Conservation (phyloP, 805 yeast genomes). For the Sungouiozyma intestinalis region DNA sequence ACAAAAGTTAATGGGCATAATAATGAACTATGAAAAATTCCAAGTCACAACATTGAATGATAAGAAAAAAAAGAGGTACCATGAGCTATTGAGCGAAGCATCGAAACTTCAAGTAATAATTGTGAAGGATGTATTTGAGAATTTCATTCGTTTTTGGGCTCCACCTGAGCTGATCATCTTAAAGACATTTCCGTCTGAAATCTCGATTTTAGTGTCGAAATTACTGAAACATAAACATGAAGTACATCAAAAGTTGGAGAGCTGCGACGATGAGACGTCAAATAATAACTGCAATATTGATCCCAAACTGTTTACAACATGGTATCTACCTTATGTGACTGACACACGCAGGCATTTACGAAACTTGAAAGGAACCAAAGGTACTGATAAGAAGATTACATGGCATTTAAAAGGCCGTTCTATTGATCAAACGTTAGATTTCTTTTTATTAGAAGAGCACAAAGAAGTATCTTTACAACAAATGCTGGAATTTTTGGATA, state of each 20-base stretch:
- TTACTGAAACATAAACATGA: slow-evolving; percentile 11
- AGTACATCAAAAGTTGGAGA: slow-evolving; percentile 4
- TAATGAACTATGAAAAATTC: not conserved
- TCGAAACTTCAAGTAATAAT: slow-evolving; percentile 13
- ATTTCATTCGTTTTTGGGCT: slow-evolving; percentile 46
- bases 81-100: not conserved
- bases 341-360: slow-evolving; percentile 38
- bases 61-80: slow-evolving; percentile 1
- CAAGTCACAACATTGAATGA: not conserved
- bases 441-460: slow-evolving; percentile 23
- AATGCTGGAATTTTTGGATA: slow-evolving; percentile 48
- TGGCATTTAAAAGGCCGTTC: slow-evolving; percentile 16
- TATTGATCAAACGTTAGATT: slow-evolving; percentile 18
- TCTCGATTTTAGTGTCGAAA: slow-evolving; percentile 17
- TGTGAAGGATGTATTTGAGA: slow-evolving; percentile 14
- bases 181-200: slow-evolving; percentile 33
- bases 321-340: slow-evolving; percentile 34
- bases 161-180: slow-evolving; percentile 44
- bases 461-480: slow-evolving; percentile 29
- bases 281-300: slow-evolving; percentile 6
- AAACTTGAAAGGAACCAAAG: slow-evolving; percentile 14
- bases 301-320: slow-evolving; percentile 19
- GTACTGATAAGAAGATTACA: slow-evolving; percentile 5
- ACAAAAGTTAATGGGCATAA: slow-evolving; percentile 7
- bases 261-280: not conserved